A percentile compares a stretch with the other conserved stretches of the same genome.
Conservation (phyloP, 768 basidiomycete genomes). For the Zangia roseola region DNA sequence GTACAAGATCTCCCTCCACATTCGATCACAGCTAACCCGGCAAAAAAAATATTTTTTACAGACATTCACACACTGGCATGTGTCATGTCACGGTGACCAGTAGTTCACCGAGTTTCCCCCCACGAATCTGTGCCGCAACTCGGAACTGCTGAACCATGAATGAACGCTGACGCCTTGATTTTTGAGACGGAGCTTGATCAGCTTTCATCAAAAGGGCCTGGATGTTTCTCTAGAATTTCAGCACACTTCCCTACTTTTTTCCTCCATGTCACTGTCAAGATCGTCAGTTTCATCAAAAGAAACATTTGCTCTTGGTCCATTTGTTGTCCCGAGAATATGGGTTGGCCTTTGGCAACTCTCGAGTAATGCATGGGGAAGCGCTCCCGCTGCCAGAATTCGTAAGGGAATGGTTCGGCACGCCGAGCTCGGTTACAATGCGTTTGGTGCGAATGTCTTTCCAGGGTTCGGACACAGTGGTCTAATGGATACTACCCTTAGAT, state of each 20-base stretch:
- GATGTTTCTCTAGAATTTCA: constrained; percentile 6
- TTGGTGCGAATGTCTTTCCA: constrained; percentile 33
- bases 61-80: constrained; percentile 10
- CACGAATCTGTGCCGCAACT: background rate
- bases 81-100: constrained; percentile 14
- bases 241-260: constrained; percentile 5
- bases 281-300: constrained; percentile 29
- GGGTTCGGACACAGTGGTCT: constrained; percentile 12
- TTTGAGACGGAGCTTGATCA: constrained; percentile 35
- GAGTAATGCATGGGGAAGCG: constrained; percentile 82
- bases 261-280: constrained; percentile 20
- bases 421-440: constrained; percentile 49
- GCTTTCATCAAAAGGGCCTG: constrained; percentile 18
- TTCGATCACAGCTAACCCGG: constrained; percentile 13
- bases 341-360: constrained; percentile 85
- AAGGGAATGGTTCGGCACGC: constrained; percentile 67
- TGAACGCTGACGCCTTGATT: too few species aligned
- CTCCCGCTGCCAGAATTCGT: constrained; percentile 61
- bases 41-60: background rate
- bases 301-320: constrained; percentile 56
- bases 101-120: constrained; percentile 17
- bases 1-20: too few species aligned
- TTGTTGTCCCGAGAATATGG: constrained; percentile 64
- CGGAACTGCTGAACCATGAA: too few species aligned
- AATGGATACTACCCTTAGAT: constrained; percentile 35